phyloP scores from a whole-genome alignment of 352 stramenopile species.

The Phytophthora agathidicida region DNA sequence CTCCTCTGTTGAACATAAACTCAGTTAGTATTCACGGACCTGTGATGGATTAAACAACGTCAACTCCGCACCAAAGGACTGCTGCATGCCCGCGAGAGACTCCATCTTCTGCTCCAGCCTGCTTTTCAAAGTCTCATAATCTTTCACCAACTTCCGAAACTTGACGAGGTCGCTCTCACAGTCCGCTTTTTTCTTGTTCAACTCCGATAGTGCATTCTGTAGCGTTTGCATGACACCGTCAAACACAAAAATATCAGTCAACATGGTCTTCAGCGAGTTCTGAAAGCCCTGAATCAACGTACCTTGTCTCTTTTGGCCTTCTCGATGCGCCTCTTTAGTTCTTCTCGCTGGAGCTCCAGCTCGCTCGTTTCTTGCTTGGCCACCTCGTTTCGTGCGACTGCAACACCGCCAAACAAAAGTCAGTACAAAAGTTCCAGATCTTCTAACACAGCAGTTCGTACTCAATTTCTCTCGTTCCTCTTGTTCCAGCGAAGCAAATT shows the following conservation, averaged over 20 bases:
- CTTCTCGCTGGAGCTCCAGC: constrained; percentile 56
- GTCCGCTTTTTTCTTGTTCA: constrained; percentile 88
- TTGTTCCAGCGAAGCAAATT: constrained; percentile 86
- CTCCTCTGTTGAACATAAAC: constrained; percentile 42
- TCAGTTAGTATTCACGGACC: constrained; percentile 6
- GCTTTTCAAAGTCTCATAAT: constrained; percentile 79
- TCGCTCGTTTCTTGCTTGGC: constrained; percentile 59
- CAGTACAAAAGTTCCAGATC: constrained; percentile 5
- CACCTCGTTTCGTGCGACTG: constrained; percentile 60
- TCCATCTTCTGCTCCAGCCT: constrained; percentile 91
- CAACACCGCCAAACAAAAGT: constrained; percentile 2
- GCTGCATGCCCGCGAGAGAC: constrained; percentile 71
- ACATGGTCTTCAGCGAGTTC: neutral
- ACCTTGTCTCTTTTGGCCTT: constrained; percentile 78
- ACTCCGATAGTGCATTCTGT: constrained; percentile 69
- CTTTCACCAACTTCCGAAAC: constrained; percentile 88
- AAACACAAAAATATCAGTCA: constrained; percentile 4
- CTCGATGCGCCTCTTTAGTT: constrained; percentile 69
- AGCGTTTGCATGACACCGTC: constrained; percentile 4
- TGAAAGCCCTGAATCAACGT: neutral
- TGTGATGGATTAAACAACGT: neutral
- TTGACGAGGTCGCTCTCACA: constrained; percentile 92
- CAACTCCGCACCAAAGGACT: constrained; percentile 71
- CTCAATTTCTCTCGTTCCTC: constrained; percentile 63
- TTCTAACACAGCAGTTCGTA: constrained; percentile 18